Evolutionary conservation across 2,329 filamentous ascomycete genomes (phyloP), one percentile per base, ranked within the genome.

Genomic region (Penicillium italicum): DNA sequence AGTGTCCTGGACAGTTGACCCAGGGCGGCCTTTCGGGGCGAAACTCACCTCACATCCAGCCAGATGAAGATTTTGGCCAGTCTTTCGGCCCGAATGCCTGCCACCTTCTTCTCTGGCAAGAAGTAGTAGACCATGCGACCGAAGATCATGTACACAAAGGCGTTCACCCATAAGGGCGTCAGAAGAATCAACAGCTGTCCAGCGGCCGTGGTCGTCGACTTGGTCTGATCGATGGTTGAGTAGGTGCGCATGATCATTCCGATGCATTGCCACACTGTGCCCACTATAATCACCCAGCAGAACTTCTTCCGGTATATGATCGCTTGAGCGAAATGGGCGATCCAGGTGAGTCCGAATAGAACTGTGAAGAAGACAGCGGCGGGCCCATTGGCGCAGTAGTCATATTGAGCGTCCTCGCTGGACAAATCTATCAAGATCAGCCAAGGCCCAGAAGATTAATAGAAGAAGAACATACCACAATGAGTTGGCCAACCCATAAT

Each of bases 91-190:
- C 31, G 18, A 37, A 52, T 45, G 18, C 50, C 50, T 26, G 37
- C 11, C 24, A 52, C 41, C 33, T 45, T 44, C 41, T 52, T 52
- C 24, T 52, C 50, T 24, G 50, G 50, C 12, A 40, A 24, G 34
- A 38, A 53, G 43, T 47, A 47, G 42, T 47, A 47, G 33, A 53
- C 50, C 50, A 53, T 46, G 12, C 50, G 50, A 16, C 50, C 50
- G 24, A 53, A 41, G 33, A 53, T 40, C 50, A 53, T 46, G 33
- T 47, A 53, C 14, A 47, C 50, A 47, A 47, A 53, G 33, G 50
- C 50, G 36, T 53, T 53, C 42, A 47, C 36, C 50, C 50, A 53
- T 18, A 53, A 18, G 12, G 50, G 50, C 18, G 50, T 43, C 33
- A 53, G 12, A 33, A 53, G 43, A 18, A 53, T 24, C 42, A 53